A percentile compares a stretch with the other conserved stretches of the same genome.
Conservation (phyloP, 768 basidiomycete genomes). For the Omphalotus guepiniiformis region DNA sequence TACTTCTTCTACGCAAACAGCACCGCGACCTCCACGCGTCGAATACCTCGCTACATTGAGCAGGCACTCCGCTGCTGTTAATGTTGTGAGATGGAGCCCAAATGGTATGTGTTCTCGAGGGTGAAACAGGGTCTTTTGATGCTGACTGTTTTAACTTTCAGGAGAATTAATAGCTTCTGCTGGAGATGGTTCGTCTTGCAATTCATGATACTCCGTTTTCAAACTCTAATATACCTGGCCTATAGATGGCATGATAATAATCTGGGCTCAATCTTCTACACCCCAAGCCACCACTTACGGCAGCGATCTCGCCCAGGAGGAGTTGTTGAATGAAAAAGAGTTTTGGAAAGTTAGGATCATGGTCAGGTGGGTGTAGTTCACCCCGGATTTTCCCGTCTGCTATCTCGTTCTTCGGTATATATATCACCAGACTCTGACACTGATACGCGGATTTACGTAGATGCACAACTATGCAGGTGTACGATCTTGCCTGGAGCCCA, state of each 20-base stretch:
- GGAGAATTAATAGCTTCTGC: constrained; percentile 94
- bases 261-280: constrained; percentile 84
- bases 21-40: constrained; percentile 65
- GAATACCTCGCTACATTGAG: constrained; percentile 94
- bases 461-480: constrained; percentile 93
- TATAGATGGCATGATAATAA: constrained; percentile 93
- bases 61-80: constrained; percentile 92
- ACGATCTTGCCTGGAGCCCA: constrained; percentile 97
- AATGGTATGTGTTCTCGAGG: constrained; percentile 57
- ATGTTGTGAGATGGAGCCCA: constrained; percentile 94
- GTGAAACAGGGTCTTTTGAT: too few relatives aligned
- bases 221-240: not conserved
- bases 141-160: constrained; percentile 24
- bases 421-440: too few relatives aligned
- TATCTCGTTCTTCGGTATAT: too few relatives aligned
- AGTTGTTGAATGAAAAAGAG: constrained; percentile 87
- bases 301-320: constrained; percentile 74
- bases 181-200: constrained; percentile 78
- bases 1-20: constrained; percentile 19
- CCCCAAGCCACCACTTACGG: constrained; percentile 74
- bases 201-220: constrained; percentile 8
- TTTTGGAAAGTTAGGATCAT: constrained; percentile 62
- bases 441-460: constrained; percentile 40
- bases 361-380: constrained; percentile 10
- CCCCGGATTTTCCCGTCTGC: too few relatives aligned